Conservation (phyloP, 345 rosid species). For the Lepidium aucheri region DNA sequence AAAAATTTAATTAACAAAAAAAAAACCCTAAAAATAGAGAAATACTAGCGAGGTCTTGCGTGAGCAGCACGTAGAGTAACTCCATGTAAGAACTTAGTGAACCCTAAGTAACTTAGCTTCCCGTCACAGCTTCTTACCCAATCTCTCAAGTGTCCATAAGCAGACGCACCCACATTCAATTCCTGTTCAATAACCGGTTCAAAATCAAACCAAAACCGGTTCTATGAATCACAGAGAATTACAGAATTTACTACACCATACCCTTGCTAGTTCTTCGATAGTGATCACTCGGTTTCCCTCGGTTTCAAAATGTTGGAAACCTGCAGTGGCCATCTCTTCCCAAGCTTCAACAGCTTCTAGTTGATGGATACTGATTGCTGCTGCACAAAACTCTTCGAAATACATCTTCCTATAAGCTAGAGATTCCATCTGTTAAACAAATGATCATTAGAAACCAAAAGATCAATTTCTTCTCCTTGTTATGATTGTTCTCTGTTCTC, state of each 20-base stretch:
- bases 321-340: constrained; percentile 59
- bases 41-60: constrained; percentile 56
- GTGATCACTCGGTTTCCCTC: constrained; percentile 72
- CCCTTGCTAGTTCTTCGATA: constrained; percentile 67
- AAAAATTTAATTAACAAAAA: not conserved
- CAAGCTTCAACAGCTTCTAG: constrained; percentile 69
- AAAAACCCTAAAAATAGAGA: not conserved
- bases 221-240: not conserved
- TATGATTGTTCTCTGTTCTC: constrained; percentile 1
- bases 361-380: constrained; percentile 67
- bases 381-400: constrained; percentile 85
- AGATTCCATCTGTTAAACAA: constrained; percentile 52
- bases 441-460: not conserved
- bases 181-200: constrained; percentile 41
- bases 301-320: constrained; percentile 60
- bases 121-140: constrained; percentile 83
- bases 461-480: not conserved
- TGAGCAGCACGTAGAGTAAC: constrained; percentile 68
- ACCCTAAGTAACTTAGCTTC: constrained; percentile 75
- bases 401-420: constrained; percentile 64
- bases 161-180: constrained; percentile 75
- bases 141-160: constrained; percentile 58
- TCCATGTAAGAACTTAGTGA: constrained; percentile 77
- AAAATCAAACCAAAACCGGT: not conserved
- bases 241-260: constrained; percentile 3